These are phyloP conservation scores for Meredithiella fracta DNA, from an alignment of 2,329 filamentous ascomycete species.

Conservation along the genomic window DNA sequence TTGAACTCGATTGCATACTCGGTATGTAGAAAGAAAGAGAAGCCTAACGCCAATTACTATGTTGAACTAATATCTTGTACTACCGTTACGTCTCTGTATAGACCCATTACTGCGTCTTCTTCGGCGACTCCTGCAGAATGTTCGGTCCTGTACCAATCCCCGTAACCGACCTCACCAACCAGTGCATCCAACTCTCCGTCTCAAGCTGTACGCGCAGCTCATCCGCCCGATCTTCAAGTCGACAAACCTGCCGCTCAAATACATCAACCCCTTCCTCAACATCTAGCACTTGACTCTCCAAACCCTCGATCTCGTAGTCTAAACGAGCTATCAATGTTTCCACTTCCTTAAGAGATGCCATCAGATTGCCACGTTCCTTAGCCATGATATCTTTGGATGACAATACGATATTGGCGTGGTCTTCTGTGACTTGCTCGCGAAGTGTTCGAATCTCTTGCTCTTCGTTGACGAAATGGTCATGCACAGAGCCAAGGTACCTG, in stretches of 20 bases:
- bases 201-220: conserved; percentile 46
- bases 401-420: conserved; percentile 50
- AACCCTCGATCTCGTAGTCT: conserved; percentile 74
- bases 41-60: neutral
- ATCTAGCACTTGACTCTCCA: conserved; percentile 69
- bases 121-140: conserved; percentile 24
- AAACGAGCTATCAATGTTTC: conserved; percentile 70
- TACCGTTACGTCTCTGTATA: neutral
- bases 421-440: conserved; percentile 54
- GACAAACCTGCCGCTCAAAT: conserved; percentile 62
- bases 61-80: neutral
- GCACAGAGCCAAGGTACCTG: conserved; percentile 38
- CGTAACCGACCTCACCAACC: conserved; percentile 45
- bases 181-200: conserved; percentile 47
- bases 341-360: conserved; percentile 59
- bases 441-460: conserved; percentile 48
- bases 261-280: conserved; percentile 68
- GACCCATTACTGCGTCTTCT: neutral
- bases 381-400: conserved; percentile 51
- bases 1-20: conserved; percentile 2
- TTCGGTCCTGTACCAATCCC: conserved; percentile 45
- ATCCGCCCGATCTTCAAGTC: conserved; percentile 48
- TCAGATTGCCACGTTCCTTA: conserved; percentile 50
- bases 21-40: neutral
- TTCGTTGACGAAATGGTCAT: conserved; percentile 45